A percentile compares a stretch with the other conserved stretches of the same genome.
Evolutionary conservation across 768 basidiomycete genomes (phyloP).

Genomic region (Trametes cingulata): DNA sequence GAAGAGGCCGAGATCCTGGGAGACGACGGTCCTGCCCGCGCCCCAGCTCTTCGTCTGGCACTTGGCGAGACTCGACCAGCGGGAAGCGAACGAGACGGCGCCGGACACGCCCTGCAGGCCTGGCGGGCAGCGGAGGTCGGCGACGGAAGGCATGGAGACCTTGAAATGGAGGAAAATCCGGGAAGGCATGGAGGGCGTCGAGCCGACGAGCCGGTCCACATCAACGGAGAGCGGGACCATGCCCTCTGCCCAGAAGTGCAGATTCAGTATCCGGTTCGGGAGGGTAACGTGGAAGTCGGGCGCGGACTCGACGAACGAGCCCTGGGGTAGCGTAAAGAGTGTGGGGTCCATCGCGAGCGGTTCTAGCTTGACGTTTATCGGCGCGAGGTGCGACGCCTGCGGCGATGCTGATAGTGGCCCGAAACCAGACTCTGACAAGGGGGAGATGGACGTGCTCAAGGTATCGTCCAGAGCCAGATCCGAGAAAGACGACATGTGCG

Average conservation of each 20-base stretch:
- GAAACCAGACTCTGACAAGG: slow-evolving; percentile 8
- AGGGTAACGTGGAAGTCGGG: slow-evolving; percentile 27
- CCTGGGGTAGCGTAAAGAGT: slow-evolving; percentile 28
- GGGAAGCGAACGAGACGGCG: slow-evolving; percentile 52
- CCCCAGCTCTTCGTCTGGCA: slow-evolving; percentile 62
- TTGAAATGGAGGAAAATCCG: slow-evolving; percentile 56
- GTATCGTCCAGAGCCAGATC: slow-evolving; percentile 16
- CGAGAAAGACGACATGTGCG: slow-evolving; percentile 9
- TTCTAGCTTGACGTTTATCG: slow-evolving; percentile 28
- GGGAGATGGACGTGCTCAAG: slow-evolving; percentile 10
- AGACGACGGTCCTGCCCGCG: slow-evolving; percentile 49
- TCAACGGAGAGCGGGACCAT: slow-evolving; percentile 65
- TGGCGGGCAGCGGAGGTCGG: slow-evolving; percentile 52
- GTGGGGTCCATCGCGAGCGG: slow-evolving; percentile 29
- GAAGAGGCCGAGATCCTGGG: slow-evolving; percentile 54
- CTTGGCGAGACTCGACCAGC: slow-evolving; percentile 56
- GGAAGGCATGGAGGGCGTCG: slow-evolving; percentile 32
- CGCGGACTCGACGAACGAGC: slow-evolving; percentile 9
- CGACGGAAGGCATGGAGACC: slow-evolving; percentile 56
- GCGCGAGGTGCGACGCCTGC: slow-evolving; percentile 14
- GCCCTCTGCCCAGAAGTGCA: slow-evolving; percentile 66
- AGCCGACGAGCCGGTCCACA: slow-evolving; percentile 53
- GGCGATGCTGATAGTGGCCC: slow-evolving; percentile 15
- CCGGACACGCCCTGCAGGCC: slow-evolving; percentile 66
- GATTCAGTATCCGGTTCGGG: slow-evolving; percentile 38